Percentiles rank a stretch among this genome's conserved stretches.
phyloP scores from a whole-genome alignment of 2,329 filamentous ascomycete genomes.

The Xylariaceae sp. region DNA sequence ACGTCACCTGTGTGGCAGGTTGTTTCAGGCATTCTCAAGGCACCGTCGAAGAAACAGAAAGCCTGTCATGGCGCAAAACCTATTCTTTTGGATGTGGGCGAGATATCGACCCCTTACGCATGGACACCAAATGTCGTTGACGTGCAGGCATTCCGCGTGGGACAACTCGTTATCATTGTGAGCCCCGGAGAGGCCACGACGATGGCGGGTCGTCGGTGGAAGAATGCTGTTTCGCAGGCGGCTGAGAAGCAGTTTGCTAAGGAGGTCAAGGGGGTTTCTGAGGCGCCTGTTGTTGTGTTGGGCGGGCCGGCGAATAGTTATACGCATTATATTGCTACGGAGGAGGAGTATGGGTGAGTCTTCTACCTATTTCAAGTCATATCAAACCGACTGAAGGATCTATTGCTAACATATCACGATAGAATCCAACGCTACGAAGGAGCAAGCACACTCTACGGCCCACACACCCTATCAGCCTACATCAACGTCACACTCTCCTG shows the following conservation, averaged over 20 bases:
- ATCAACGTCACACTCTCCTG: slow-evolving; percentile 71
- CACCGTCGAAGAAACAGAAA: slow-evolving; percentile 63
- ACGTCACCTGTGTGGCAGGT: slow-evolving; percentile 69
- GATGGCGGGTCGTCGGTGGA: slow-evolving; percentile 88
- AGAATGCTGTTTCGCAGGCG: slow-evolving; percentile 57
- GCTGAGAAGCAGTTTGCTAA: slow-evolving; percentile 43
- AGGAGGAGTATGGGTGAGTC: slow-evolving; percentile 63
- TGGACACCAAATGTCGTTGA: slow-evolving; percentile 94
- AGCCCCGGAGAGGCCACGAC: slow-evolving; percentile 85
- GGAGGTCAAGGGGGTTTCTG: slow-evolving; percentile 34
- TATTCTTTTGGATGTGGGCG: slow-evolving; percentile 82
- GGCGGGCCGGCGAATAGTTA: slow-evolving; percentile 90
- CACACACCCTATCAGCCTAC: slow-evolving; percentile 77
- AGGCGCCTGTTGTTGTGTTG: slow-evolving; percentile 65
- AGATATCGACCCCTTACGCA: slow-evolving; percentile 68
- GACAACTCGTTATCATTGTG: slow-evolving; percentile 77
- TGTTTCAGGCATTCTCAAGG: slow-evolving; percentile 66
- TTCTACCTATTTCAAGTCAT: neutral
- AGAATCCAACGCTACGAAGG: slow-evolving; percentile 83
- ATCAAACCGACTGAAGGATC: neutral
- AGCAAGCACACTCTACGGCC: slow-evolving; percentile 81
- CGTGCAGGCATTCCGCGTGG: slow-evolving; percentile 77
- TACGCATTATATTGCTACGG: slow-evolving; percentile 73
- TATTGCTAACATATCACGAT: slow-evolving; percentile 33
- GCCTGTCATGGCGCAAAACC: slow-evolving; percentile 77